Evolutionary conservation across 139 green algal species (phyloP), one percentile per base, ranked within the genome.

Genomic region (Tetraselmis striata): DNA sequence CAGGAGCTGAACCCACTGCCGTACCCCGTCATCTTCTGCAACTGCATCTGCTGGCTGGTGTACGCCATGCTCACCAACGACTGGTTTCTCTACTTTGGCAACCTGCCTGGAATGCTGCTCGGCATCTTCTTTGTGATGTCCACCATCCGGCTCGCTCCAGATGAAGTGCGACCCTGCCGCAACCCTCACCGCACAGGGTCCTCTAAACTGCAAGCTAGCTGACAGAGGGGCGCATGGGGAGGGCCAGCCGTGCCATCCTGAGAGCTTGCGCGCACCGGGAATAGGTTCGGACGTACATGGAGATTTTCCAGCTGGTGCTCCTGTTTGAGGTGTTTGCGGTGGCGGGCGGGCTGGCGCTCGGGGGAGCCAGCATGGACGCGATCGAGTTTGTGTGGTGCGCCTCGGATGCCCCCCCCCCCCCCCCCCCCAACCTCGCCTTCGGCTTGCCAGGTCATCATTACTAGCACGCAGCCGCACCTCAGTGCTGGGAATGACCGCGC

Each of bases 1-100:
- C 31, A 83, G 80, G 80, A 83, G 1, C 28, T 83, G 28, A 83
- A 83, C 1, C 80, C 80, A 28, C 26, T 76, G n/a, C 80, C 80
- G 2, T 83, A 59, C 59, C 74, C 80, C 5, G 80, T 75, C 25
- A 80, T 77, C 30, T 76, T 83, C 25, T 28, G 79, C n/a, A 83
- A 83, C 67, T 58, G 59, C 11, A 74, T 28, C 2, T 74, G 80
- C 1, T 83, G 80, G 80, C 58, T 83, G 1, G 80, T 83, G n/a
- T 83, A 83, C 75, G 67, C 80, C 30, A 75, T 83, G 30, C 74
- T 83, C 22, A 28, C n/a, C 0, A 77, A 30, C 22, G 67, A 83
- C 74, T 83, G 80, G 80, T 83, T 80, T 22, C 45, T 83, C 0
- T 83, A 80, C 25, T 79, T 30, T 67, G 29, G 30, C 0, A 75